phyloP scores from a whole-genome alignment of 1,284 basidiomycete genomes.

The Coriolopsis trogii region DNA sequence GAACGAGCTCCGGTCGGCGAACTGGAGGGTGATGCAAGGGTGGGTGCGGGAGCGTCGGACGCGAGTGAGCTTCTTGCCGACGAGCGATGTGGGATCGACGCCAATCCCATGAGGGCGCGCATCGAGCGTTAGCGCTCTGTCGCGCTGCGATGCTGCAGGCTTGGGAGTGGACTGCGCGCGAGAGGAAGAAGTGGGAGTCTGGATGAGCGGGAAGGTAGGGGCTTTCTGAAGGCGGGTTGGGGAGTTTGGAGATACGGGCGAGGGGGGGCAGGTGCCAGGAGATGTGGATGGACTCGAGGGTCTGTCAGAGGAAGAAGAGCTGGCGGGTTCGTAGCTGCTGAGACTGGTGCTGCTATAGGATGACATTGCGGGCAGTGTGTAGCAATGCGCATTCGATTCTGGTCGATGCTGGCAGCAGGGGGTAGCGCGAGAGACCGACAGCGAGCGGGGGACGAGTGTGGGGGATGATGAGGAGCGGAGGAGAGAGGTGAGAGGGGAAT shows the following conservation, averaged over 20 bases:
- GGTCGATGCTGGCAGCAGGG: slow-evolving; percentile 3
- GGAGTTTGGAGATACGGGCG: too few species aligned
- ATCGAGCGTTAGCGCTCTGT: slow-evolving; percentile 11
- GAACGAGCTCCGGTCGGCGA: slow-evolving; percentile 54
- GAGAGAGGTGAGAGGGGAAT: background rate
- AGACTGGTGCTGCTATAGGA: slow-evolving; percentile 26
- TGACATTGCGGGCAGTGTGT: slow-evolving; percentile 17
- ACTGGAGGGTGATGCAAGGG: slow-evolving; percentile 57
- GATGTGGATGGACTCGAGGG: slow-evolving; percentile 20
- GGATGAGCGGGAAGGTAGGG: slow-evolving; percentile 2
- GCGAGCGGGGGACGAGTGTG: background rate
- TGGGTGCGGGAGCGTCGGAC: slow-evolving; percentile 55
- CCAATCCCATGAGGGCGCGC: slow-evolving; percentile 34
- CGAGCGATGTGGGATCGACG: slow-evolving; percentile 48
- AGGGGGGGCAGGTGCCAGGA: slow-evolving; percentile 12
- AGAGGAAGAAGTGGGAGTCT: background rate
- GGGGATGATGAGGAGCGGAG: background rate
- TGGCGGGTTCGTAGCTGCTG: slow-evolving; percentile 23
- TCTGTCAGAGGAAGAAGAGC: slow-evolving; percentile 13
- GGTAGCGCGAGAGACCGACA: slow-evolving; percentile 4
- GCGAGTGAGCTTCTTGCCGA: slow-evolving; percentile 53
- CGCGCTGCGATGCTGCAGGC: slow-evolving; percentile 6
- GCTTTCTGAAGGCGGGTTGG: slow-evolving; percentile 4
- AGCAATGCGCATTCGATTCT: slow-evolving; percentile 5
- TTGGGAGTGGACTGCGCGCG: background rate